Conservation (phyloP, 768 basidiomycete species). For the Kwoniella europaea region DNA sequence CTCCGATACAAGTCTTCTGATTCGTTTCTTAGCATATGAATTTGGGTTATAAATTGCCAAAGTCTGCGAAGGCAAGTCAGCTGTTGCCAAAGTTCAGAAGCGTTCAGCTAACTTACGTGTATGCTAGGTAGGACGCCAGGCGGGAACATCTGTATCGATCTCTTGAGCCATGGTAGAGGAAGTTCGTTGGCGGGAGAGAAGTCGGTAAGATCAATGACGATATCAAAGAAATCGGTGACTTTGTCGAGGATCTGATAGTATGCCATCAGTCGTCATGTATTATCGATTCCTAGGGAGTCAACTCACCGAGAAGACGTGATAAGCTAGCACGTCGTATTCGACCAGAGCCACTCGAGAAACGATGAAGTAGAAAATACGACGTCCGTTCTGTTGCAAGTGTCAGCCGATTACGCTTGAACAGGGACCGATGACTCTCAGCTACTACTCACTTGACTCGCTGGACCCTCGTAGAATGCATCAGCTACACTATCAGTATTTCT, state of each 20-base stretch:
- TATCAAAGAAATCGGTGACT: slow-evolving; percentile 45
- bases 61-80: slow-evolving; percentile 26
- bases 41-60: slow-evolving; percentile 52
- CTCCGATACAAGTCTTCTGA: slow-evolving; percentile 36
- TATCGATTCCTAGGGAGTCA: neutral
- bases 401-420: neutral
- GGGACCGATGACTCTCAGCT: neutral
- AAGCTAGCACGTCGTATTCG: slow-evolving; percentile 49
- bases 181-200: slow-evolving; percentile 42
- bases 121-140: slow-evolving; percentile 37
- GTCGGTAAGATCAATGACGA: slow-evolving; percentile 49
- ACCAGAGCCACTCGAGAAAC: slow-evolving; percentile 35
- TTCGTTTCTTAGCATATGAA: slow-evolving; percentile 35
- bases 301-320: slow-evolving; percentile 45
- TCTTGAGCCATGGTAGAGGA: slow-evolving; percentile 42
- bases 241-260: slow-evolving; percentile 37
- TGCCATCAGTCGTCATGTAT: neutral
- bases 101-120: slow-evolving; percentile 26
- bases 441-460: slow-evolving; percentile 45
- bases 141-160: slow-evolving; percentile 41
- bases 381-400: slow-evolving; percentile 32
- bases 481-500: slow-evolving; percentile 39
- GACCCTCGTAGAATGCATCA: slow-evolving; percentile 51
- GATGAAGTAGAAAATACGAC: slow-evolving; percentile 51
- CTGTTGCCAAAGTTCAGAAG: neutral